Base-by-base conservation (phyloP, 306 rosid genomes). In the Fragaria ananassa region DNA sequence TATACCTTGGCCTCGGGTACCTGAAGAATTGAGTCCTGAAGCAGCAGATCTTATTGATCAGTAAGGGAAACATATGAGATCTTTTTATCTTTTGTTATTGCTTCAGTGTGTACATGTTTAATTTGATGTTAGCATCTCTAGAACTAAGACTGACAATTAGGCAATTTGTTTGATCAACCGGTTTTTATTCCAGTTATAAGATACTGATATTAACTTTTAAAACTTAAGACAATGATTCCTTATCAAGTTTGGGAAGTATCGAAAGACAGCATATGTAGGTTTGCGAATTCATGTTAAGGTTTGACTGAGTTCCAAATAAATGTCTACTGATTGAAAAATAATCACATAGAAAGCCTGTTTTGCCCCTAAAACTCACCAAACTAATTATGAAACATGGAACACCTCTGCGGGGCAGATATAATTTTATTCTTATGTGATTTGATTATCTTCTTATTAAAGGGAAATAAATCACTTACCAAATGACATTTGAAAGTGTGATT, bases 1-100 rank as follows among this genome's bases (percentile, higher is more conserved):
- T 70, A 86, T 95, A 83, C 99, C 99, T 57, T 95, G 99, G 99
- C 99, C 99, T 68, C 80, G 81, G 56, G 89, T 85, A 69, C 92
- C 90, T 62, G 92, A 86, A 67, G 99, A 95, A 81, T 88, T 95
- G 99, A 92, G 99, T 77, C 81, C 76, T 74, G 97, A 90, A 87
- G 93, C 99, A 64, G 86, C 70, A 57, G 97, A 95, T 89, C 90
- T 95, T 78, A 89, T 95, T 86, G 92, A 95, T 76, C 84, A 91
- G 99, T 95, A 86, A 87, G 89, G 60, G 74, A 74, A 62, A 42
- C 72, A 71, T 70, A 42, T 7, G 12, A 23, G 19, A n/a, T 74
- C 61, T 74, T 35, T 74, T 31, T 31, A 51, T 70, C 76, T 75
- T 73, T 81, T 17, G 31, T 53, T 53, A 45, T 74, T 31, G 35